phyloP scores from a whole-genome alignment of 495 filamentous ascomycete genomes.

The Lasiosphaeris hirsuta region DNA sequence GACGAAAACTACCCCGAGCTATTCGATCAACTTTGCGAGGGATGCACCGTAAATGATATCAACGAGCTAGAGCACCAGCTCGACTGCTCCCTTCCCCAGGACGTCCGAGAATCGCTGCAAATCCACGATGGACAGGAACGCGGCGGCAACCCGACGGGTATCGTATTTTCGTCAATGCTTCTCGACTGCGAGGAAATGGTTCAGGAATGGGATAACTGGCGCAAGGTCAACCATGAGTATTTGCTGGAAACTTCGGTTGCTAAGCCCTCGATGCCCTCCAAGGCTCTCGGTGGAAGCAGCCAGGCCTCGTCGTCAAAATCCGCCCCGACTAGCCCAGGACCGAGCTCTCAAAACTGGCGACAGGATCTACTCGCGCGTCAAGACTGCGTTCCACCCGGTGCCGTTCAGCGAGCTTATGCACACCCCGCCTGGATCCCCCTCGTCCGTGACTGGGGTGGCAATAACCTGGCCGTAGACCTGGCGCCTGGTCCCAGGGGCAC shows the following conservation, averaged over 20 bases:
- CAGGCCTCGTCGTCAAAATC: slow-evolving; percentile 49
- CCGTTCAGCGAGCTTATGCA: slow-evolving; percentile 89
- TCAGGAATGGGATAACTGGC: slow-evolving; percentile 97
- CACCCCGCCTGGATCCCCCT: slow-evolving; percentile 96
- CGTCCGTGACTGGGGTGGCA: slow-evolving; percentile 96
- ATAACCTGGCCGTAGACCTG: slow-evolving; percentile 91
- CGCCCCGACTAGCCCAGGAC: slow-evolving; percentile 32
- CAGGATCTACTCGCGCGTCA: slow-evolving; percentile 82
- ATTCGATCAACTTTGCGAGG: slow-evolving; percentile 86
- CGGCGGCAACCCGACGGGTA: slow-evolving; percentile 82
- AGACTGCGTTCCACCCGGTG: slow-evolving; percentile 79
- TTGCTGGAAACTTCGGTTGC: slow-evolving; percentile 55
- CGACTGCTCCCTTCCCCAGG: slow-evolving; percentile 89
- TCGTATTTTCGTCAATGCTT: slow-evolving; percentile 91
- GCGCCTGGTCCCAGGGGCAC: slow-evolving; percentile 84
- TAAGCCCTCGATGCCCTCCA: slow-evolving; percentile 57
- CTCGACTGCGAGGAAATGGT: slow-evolving; percentile 98
- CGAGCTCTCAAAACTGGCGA: slow-evolving; percentile 64
- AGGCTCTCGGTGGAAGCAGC: slow-evolving; percentile 61
- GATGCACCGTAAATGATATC: slow-evolving; percentile 87
- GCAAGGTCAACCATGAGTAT: slow-evolving; percentile 85
- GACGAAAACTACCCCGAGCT: slow-evolving; percentile 95
- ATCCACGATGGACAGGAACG: slow-evolving; percentile 95
- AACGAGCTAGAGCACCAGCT: slow-evolving; percentile 96
- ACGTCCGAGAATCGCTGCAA: slow-evolving; percentile 88